phyloP scores from a whole-genome alignment of 2,329 filamentous ascomycete species.

The Aspergillus ruber region DNA sequence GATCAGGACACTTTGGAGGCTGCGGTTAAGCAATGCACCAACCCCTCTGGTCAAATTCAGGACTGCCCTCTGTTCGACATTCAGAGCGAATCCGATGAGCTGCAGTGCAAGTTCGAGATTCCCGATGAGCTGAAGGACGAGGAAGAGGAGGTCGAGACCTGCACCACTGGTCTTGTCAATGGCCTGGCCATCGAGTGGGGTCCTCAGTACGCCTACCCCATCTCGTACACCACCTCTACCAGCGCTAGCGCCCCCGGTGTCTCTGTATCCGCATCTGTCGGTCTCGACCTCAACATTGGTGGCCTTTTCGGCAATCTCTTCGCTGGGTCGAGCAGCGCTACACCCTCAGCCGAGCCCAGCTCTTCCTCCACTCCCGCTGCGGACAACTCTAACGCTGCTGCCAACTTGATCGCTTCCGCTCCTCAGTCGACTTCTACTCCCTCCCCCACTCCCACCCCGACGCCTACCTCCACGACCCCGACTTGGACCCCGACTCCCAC shows the following conservation, averaged over 20 bases:
- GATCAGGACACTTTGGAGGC: slow-evolving; percentile 60
- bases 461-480: background rate
- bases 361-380: background rate
- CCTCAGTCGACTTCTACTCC: slow-evolving; percentile 12
- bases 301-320: slow-evolving; percentile 3
- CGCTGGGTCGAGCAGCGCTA: background rate
- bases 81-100: slow-evolving; percentile 50
- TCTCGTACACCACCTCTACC: slow-evolving; percentile 8
- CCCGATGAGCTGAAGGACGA: slow-evolving; percentile 54
- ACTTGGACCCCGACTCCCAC: background rate
- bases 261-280: slow-evolving; percentile 1
- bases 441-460: slow-evolving; percentile 8
- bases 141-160: slow-evolving; percentile 33
- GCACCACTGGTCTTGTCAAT: slow-evolving; percentile 55
- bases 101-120: slow-evolving; percentile 57
- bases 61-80: slow-evolving; percentile 73
- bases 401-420: background rate
- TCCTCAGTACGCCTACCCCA: slow-evolving; percentile 33
- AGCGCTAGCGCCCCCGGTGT: slow-evolving; percentile 2
- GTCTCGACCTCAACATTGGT: slow-evolving; percentile 5
- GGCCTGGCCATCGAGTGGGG: slow-evolving; percentile 46
- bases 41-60: slow-evolving; percentile 57
- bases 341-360: background rate
- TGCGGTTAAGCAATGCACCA: slow-evolving; percentile 71
- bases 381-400: background rate